Conservation (phyloP, 768 basidiomycete genomes). For the Lentinula aciculospora region DNA sequence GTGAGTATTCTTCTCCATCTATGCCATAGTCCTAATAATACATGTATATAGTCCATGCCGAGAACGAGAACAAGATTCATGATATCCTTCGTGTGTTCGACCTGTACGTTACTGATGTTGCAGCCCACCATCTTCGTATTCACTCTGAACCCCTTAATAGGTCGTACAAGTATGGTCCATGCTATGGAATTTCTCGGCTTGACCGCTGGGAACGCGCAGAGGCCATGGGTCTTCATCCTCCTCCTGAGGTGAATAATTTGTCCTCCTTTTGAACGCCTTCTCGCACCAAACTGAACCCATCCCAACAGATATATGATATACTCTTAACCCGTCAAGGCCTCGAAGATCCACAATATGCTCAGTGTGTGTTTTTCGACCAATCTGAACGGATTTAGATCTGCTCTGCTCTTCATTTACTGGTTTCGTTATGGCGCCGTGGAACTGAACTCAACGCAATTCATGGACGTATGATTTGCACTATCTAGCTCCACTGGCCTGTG, state of each 20-base stretch:
- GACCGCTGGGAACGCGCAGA: conserved; percentile 87
- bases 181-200: conserved; percentile 71
- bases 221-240: conserved; percentile 74
- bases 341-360: conserved; percentile 44
- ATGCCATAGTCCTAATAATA: neutral
- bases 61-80: conserved; percentile 57
- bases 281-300: too few relatives aligned
- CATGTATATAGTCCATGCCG: conserved; percentile 50
- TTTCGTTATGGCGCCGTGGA: too few relatives aligned
- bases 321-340: conserved; percentile 63
- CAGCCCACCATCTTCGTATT: neutral
- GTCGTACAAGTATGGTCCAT: conserved; percentile 78
- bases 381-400: conserved; percentile 23
- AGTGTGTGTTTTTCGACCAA: conserved; percentile 56
- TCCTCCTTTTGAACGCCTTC: too few relatives aligned
- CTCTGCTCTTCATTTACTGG: too few relatives aligned
- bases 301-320: conserved; percentile 67
- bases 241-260: conserved; percentile 52
- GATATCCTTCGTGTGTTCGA: conserved; percentile 80
- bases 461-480: too few relatives aligned
- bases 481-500: too few relatives aligned
- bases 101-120: conserved; percentile 37
- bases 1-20: conserved; percentile 37
- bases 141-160: conserved; percentile 26
- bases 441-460: too few relatives aligned